Base-by-base conservation (phyloP, 2,329 filamentous ascomycete species). In the Colletotrichum somersetense region DNA sequence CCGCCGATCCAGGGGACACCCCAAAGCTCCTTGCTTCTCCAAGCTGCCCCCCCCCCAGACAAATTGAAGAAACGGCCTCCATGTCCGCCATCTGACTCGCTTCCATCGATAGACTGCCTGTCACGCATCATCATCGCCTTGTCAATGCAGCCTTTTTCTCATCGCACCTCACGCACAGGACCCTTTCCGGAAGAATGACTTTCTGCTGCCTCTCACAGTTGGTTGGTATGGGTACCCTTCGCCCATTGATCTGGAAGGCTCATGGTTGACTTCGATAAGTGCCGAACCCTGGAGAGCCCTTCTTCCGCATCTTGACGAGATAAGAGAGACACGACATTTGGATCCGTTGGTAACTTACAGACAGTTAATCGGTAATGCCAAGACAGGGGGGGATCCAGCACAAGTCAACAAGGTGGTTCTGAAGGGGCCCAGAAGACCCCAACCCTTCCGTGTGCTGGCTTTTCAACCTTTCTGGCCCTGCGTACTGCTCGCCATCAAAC, bases 1-100 rank as follows among this genome's bases (percentile, higher is more conserved):
- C 65, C 65, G 65, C 58, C 58, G 69, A 68, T 72, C 65, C 52
- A 69, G 69, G 69, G 65, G 62, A 42, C 52, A 58, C 52, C 68
- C 57, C 14, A 57, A 38, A 38, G 18, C 50, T 35, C 50, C 58
- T 52, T 50, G 42, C 53, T 63, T 55, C 44, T 63, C 46, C 58
- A 59, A 57, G 23, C 33, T 52, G 38, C 56, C 58, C 26, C 26
- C 26, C 26, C 26, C 26, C 26, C 26, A 62, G 46, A 35, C 44
- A 26, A 62, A 10, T 46, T 63, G 40, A 63, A 72, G 69, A 71
- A 62, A 46, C 42, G 48, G 38, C 48, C 38, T 67, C 40, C 35
- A 66, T 33, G 12, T 55, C 38, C n/a, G 26, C 40, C 58, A 56
- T 63, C 30, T 56, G 66, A 56, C 33, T 35, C 42, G 46, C 18